Evolutionary conservation across 345 rosid genomes (phyloP), one percentile per base, ranked within the genome.

Genomic region (Raphanus sativus): DNA sequence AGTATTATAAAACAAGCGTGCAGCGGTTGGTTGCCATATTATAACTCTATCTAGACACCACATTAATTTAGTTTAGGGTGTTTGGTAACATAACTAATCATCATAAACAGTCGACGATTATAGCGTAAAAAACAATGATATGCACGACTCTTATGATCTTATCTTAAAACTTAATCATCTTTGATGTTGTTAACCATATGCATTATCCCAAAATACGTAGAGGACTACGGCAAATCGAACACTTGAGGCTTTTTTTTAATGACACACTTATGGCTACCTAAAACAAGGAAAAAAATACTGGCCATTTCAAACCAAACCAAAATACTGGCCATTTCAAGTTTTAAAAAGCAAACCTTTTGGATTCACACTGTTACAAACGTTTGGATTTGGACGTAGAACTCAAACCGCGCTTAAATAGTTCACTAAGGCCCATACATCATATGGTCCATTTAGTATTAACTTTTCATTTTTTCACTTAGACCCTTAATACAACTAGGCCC

Each of bases 1-100:
- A 69, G 42, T 70, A 65, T 77, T 38, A 55, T 52, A 62, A 25
- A 62, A 8, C 7, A 76, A 69, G 26, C 25, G 15, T 45, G 54
- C 2, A 13, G 54, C 54, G 54, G 26, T 0, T 6, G 67, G 59
- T 77, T 77, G 70, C 65, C 75, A 70, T 69, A 76, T 69, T 50
- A 62, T 6, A 62, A 76, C 75, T 76, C 69, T 26, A 62, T 50
- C 69, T 69, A 76, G 42, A 50, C 80, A 62, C 38, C 55, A 62
- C n/a, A 54, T 13, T 62, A 32, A 52, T 25, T 32, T 52, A 50
- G 63, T 62, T 62, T 62, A 62, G 55, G 4, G 33, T 25, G 62
- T 63, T 68, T 33, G 30, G 64, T 52, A 38, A 62, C 38, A 70
- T 62, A 69, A 52, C 32, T 63, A 38, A 64, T 70, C 70, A 63